Base-by-base conservation (phyloP, 257 asterid genomes). In the Agastache rugosa region DNA sequence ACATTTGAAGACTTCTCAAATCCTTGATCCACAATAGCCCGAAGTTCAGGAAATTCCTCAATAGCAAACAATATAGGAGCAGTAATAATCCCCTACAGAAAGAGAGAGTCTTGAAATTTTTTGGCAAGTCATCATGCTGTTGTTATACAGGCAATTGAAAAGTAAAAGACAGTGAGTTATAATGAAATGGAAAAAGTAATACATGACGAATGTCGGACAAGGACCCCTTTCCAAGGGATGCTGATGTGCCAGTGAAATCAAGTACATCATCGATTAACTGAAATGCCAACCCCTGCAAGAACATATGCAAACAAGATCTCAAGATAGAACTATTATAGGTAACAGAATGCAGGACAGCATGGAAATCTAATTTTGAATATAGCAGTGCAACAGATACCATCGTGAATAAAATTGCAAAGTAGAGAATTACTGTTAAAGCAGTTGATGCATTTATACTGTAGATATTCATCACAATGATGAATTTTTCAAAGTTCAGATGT, bases 181-280 rank as follows among this genome's bases (percentile, higher is more conserved):
- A 35, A 48, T 10, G 75, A 11, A 25, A 48, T 25, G 35, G 27
- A 27, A 35, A 45, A 11, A 29, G 39, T 50, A 59, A 64, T 89
- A 95, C 99, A 77, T 95, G 99, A 73, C 91, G 96, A 76, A 95
- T 92, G 83, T 95, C 98, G n/a, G 97, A 92, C 80, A 95, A 86
- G 75, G 99, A 88, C 51, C 96, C 98, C 79, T 95, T 95, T 67
- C 99, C 99, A 10, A 92, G 98, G 73, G 96, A 84, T 25, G 96
- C 63, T 74, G 97, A 92, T 48, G 98, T 86, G 73, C 98, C 98
- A 8, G 97, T 90, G 85, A 92, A 95, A 82, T 95, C 99, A 17
- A 95, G 96, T 41, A 92, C 93, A 68, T 92, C 99, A 48, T 95
- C 98, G 63, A 95, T 90, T 70, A 95, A 83, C 79, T 95, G 99